Evolutionary conservation across 345 rosid genomes (phyloP), one percentile per base, ranked within the genome.

Genomic region (Gossypium raimondii): DNA sequence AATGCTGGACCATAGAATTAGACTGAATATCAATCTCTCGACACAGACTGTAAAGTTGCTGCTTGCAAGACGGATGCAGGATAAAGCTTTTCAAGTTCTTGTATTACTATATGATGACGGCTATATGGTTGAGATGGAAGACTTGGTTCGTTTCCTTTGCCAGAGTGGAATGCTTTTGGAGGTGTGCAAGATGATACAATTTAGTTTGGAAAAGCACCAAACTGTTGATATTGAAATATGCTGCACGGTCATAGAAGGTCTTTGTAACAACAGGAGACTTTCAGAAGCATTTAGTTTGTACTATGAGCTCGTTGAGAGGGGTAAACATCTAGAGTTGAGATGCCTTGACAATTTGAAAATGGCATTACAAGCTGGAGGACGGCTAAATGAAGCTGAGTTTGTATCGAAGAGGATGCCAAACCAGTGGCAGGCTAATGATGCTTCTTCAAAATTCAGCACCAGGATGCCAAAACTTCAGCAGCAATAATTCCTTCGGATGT

Each of bases 261-360:
- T 93, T 50, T 91, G 92, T 82, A 83, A 75, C 81, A 59, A 52
- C 67, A 85, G 77, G 74, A 86, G 79, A 76, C 82, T 78, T 74
- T 73, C 84, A 52, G 95, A 93, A 78, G 97, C 95, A 72, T 91
- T 90, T 81, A 65, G 76, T 60, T 82, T 91, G 85, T 90, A 84
- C 76, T 84, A 84, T 52, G 89, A 86, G 74, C 75, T 91, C 79
- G 91, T 85, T 75, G 98, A 91, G 83, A 81, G 79, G 65, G 90
- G 87, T 57, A 80, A 80, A 18, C 79, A 82, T 77, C 84, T 72
- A 65, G 79, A 83, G 69, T 86, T 91, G 82, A 79, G 82, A 72
- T 86, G 93, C 81, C 67, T 84, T 11, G 82, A 84, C 67, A 84
- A 78, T 74, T 73, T 93, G 85, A 85, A 67, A 77, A 73, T 66